Evolutionary conservation across 306 rosid species (phyloP).

Genomic region (Carpinus viminea): DNA sequence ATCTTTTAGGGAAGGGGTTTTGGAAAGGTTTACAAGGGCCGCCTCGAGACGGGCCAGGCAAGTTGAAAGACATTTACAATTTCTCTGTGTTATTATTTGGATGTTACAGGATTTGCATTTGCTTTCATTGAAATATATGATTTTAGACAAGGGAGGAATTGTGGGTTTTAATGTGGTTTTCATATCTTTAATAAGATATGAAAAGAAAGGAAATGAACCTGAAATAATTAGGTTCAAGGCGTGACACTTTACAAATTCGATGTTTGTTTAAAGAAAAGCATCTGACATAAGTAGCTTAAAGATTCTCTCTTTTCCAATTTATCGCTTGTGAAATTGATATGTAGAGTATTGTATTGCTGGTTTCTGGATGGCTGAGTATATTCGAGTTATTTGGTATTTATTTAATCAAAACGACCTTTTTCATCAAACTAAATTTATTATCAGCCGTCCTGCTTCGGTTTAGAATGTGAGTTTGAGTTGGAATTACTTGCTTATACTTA

Average conservation of each 20-base stretch:
- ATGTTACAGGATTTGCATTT: background rate
- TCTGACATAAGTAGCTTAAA: background rate
- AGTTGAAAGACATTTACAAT: slow-evolving; percentile 6
- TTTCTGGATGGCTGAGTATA: background rate
- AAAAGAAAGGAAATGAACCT: background rate
- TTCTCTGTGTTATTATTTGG: background rate
- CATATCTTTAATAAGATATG: background rate
- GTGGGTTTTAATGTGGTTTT: background rate
- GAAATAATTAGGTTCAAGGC: background rate
- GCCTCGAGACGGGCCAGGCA: slow-evolving; percentile 71
- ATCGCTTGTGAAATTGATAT: background rate
- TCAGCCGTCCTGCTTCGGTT: background rate
- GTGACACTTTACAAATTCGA: background rate
- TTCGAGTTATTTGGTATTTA: background rate
- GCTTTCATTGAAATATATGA: background rate
- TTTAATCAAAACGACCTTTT: background rate
- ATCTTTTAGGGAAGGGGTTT: slow-evolving; percentile 95
- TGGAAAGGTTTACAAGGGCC: slow-evolving; percentile 93
- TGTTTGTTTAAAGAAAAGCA: background rate
- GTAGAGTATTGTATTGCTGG: background rate
- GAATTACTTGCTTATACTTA: background rate
- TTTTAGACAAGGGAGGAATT: background rate
- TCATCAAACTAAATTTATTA: background rate
- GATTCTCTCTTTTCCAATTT: background rate
- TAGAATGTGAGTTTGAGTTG: background rate